Conservation (phyloP, 352 stramenopile species). For the Pythium dissotocum region DNA sequence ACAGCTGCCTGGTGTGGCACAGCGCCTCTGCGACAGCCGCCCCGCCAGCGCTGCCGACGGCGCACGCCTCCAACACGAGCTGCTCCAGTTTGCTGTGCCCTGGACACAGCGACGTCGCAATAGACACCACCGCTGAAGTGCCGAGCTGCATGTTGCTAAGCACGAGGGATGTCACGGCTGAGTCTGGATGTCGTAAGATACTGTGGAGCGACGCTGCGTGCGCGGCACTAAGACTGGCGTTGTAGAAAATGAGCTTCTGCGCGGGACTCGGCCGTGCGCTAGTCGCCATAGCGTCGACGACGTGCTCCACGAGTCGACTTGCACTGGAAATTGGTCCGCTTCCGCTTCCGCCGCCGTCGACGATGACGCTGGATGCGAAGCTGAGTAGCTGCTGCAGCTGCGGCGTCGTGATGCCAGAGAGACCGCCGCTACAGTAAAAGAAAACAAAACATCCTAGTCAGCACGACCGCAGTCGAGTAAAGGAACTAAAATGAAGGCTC, state of each 20-base stretch:
- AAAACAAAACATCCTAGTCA: neutral
- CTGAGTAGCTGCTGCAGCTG: constrained; percentile 63
- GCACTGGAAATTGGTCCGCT: neutral
- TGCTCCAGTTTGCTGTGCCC: constrained; percentile 58
- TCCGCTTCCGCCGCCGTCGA: constrained; percentile 37
- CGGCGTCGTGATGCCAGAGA: constrained; percentile 33
- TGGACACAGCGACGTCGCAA: constrained; percentile 50
- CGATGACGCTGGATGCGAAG: constrained; percentile 59
- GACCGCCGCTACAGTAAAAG: constrained; percentile 28
- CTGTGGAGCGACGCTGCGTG: constrained; percentile 37
- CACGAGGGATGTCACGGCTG: constrained; percentile 52
- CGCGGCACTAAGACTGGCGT: constrained; percentile 40
- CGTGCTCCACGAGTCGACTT: constrained; percentile 45
- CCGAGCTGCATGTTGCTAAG: constrained; percentile 54
- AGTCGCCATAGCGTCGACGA: constrained; percentile 48
- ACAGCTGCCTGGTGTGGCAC: constrained; percentile 45
- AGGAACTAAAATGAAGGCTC: neutral
- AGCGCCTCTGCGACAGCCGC: constrained; percentile 54
- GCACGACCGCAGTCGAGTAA: neutral
- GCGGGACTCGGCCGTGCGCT: constrained; percentile 32
- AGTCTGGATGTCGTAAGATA: constrained; percentile 38
- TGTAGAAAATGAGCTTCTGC: constrained; percentile 76
- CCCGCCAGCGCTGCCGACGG: constrained; percentile 49
- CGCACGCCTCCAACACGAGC: constrained; percentile 69
- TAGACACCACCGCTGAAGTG: constrained; percentile 34